A percentile compares a stretch with the other conserved stretches of the same genome.
Conservation (phyloP, 208 protist species). For the Trypanosoma rangeli region DNA sequence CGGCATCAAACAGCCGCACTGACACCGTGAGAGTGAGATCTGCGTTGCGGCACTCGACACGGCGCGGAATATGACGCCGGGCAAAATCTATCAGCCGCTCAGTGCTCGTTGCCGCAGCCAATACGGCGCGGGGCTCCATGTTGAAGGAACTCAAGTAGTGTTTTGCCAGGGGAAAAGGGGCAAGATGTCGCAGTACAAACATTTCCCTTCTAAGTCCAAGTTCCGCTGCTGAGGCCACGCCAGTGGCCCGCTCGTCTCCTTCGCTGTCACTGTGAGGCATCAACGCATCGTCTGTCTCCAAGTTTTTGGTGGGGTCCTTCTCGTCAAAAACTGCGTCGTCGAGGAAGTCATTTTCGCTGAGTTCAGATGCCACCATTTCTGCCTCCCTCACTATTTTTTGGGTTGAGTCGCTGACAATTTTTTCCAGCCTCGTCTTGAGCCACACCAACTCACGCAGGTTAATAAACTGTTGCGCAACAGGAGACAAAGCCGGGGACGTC, state of each 20-base stretch:
- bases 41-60: conserved; percentile 45
- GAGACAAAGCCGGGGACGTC: neutral
- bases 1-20: conserved; percentile 53
- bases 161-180: conserved; percentile 42
- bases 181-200: conserved; percentile 50
- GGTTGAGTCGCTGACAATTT: conserved; percentile 42
- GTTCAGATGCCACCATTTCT: conserved; percentile 39
- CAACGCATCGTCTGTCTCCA: neutral
- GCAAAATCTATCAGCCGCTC: conserved; percentile 30
- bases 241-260: conserved; percentile 24
- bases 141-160: conserved; percentile 46
- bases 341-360: conserved; percentile 36
- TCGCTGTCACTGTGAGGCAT: neutral
- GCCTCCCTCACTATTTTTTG: conserved; percentile 29
- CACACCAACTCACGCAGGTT: conserved; percentile 62
- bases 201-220: conserved; percentile 54
- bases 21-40: conserved; percentile 48
- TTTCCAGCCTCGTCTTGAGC: conserved; percentile 47
- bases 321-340: conserved; percentile 25
- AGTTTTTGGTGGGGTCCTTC: conserved; percentile 2
- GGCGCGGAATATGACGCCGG: conserved; percentile 25
- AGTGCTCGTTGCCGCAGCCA: conserved; percentile 9
- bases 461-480: conserved; percentile 40
- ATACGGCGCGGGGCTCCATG: neutral
- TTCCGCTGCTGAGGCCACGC: conserved; percentile 54